These are phyloP conservation scores for Neurospora sp. DNA, from an alignment of 2,329 filamentous ascomycete species.

Conservation along the genomic window DNA sequence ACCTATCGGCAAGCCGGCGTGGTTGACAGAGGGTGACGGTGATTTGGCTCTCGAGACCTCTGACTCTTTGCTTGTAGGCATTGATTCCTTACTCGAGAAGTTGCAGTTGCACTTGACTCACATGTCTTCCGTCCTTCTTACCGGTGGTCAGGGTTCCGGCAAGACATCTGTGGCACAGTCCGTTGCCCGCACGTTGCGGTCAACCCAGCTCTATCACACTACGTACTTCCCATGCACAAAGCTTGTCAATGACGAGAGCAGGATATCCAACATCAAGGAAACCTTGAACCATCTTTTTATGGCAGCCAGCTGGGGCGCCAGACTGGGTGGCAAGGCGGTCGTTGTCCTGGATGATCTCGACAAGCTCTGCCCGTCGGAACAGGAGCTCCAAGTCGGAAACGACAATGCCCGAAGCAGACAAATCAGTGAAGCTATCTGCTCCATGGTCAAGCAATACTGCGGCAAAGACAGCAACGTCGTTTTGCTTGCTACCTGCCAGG, in stretches of 20 bases:
- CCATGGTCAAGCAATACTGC: conserved; percentile 77
- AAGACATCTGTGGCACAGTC: conserved; percentile 76
- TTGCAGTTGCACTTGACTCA: conserved; percentile 70
- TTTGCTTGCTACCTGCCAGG: conserved; percentile 80
- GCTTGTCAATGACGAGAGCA: conserved; percentile 81
- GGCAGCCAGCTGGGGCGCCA: conserved; percentile 81
- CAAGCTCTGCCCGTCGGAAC: conserved; percentile 85
- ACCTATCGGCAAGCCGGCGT: conserved; percentile 57
- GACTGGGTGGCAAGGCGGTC: conserved; percentile 71
- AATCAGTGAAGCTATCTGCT: conserved; percentile 79
- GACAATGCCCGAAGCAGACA: conserved; percentile 90
- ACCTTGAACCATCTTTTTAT: conserved; percentile 77
- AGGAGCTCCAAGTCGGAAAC: conserved; percentile 84
- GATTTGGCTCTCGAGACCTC: conserved; percentile 35
- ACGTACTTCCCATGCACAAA: conserved; percentile 82
- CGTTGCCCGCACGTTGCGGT: conserved; percentile 63
- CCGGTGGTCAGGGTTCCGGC: conserved; percentile 80
- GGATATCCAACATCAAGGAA: conserved; percentile 85
- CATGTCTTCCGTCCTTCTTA: conserved; percentile 80
- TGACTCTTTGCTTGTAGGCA: conserved; percentile 65
- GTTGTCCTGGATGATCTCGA: conserved; percentile 91
- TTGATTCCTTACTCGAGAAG: conserved; percentile 65
- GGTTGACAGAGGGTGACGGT: conserved; percentile 44
- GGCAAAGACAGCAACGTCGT: conserved; percentile 71
- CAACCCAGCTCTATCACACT: conserved; percentile 67